A percentile compares a stretch with the other conserved stretches of the same genome.
These are phyloP conservation scores for Cardamine occulta DNA, from an alignment of 345 rosid genomes.

Conservation along the genomic window DNA sequence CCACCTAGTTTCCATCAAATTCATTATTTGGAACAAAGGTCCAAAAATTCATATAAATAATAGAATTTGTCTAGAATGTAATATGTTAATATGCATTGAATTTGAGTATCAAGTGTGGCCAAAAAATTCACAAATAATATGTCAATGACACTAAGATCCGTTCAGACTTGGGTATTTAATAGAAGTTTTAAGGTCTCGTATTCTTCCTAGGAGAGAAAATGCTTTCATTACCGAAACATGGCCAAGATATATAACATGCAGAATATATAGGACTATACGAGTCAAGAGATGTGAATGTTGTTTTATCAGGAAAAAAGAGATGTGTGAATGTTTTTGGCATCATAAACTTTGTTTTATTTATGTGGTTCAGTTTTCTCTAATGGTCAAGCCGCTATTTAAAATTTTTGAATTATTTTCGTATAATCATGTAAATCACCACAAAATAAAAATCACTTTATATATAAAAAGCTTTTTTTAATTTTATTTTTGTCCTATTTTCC, in stretches of 20 bases:
- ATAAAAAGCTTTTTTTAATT: no score
- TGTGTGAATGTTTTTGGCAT: no score
- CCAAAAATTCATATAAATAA: not conserved
- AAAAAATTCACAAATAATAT: not conserved
- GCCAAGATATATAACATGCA: not conserved
- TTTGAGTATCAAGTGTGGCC: not conserved
- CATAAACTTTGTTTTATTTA: no score
- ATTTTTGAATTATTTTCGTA: no score
- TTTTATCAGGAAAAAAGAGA: no score
- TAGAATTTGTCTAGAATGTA: not conserved
- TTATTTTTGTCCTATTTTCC: no score
- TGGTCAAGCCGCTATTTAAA: no score
- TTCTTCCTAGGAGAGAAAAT: not conserved
- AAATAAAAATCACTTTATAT: no score
- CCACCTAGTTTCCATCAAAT: constrained; percentile 26
- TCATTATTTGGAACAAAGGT: constrained; percentile 17
- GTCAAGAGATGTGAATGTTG: no score
- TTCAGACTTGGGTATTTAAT: not conserved
- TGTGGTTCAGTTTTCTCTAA: no score
- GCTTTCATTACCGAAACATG: not conserved
- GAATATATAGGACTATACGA: not conserved
- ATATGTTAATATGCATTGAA: not conserved
- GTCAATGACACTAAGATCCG: not conserved
- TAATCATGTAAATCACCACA: no score
- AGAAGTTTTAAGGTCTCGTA: not conserved